Conservation (phyloP, 805 yeast species). For the Metschnikowia matae region DNA sequence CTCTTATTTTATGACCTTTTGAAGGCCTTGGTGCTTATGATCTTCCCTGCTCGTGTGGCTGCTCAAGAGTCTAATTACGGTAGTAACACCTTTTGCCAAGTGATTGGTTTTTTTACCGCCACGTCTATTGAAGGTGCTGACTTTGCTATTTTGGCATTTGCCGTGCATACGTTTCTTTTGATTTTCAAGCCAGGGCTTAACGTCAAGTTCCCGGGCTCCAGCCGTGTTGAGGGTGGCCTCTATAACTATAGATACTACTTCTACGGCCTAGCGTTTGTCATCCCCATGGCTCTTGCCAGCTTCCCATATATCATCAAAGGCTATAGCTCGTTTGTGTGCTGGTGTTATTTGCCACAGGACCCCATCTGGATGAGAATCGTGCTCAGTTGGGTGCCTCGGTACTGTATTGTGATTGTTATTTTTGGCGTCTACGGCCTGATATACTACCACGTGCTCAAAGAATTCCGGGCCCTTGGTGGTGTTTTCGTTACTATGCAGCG, state of each 20-base stretch:
- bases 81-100: slow-evolving; percentile 50
- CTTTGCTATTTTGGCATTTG: slow-evolving; percentile 74
- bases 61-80: slow-evolving; percentile 42
- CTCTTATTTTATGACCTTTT: slow-evolving; percentile 69
- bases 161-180: slow-evolving; percentile 73
- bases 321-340: slow-evolving; percentile 59
- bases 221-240: slow-evolving; percentile 65
- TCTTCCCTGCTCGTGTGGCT: slow-evolving; percentile 62
- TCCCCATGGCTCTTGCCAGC: slow-evolving; percentile 67
- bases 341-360: slow-evolving; percentile 73
- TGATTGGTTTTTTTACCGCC: slow-evolving; percentile 79
- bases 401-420: slow-evolving; percentile 58
- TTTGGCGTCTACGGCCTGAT: slow-evolving; percentile 63
- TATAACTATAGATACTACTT: slow-evolving; percentile 54
- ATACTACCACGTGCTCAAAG: slow-evolving; percentile 65
- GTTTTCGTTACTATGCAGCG: slow-evolving; percentile 34
- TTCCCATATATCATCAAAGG: slow-evolving; percentile 63
- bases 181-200: slow-evolving; percentile 58
- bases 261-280: slow-evolving; percentile 51
- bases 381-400: slow-evolving; percentile 81
- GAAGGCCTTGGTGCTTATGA: slow-evolving; percentile 63
- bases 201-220: slow-evolving; percentile 38
- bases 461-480: slow-evolving; percentile 54
- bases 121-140: slow-evolving; percentile 83
- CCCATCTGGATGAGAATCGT: slow-evolving; percentile 74